A percentile compares a stretch with the other conserved stretches of the same genome.
These are phyloP conservation scores for Echites panduratus DNA, from an alignment of 257 asterid species.

Conservation along the genomic window DNA sequence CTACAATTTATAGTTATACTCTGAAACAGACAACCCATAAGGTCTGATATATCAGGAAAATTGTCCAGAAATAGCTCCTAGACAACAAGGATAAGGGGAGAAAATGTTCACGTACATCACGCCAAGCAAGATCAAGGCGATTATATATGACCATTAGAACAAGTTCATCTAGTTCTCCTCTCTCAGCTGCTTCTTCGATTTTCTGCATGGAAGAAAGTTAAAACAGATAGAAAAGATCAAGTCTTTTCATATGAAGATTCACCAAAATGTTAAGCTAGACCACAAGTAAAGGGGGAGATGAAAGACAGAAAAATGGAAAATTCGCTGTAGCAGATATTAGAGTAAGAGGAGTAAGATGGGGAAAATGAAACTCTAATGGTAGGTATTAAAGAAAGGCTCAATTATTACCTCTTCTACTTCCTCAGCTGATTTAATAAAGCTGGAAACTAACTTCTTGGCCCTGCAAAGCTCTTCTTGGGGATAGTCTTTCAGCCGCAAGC, in stretches of 20 bases:
- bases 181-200: slow-evolving; percentile 95
- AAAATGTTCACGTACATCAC: slow-evolving; percentile 61
- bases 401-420: slow-evolving; percentile 83
- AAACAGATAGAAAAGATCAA: slow-evolving; percentile 8
- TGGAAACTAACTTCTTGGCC: slow-evolving; percentile 83
- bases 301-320: not conserved
- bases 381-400: not conserved
- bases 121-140: slow-evolving; percentile 95
- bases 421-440: slow-evolving; percentile 86
- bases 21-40: not conserved
- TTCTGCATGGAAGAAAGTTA: slow-evolving; percentile 57
- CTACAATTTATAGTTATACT: not conserved
- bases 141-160: slow-evolving; percentile 85
- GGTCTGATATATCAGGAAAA: not conserved
- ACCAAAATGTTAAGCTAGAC: not conserved
- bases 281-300: not conserved
- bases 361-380: not conserved
- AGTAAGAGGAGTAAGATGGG: not conserved
- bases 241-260: not conserved
- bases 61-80: slow-evolving; percentile 5
- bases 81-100: not conserved
- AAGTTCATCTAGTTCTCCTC: slow-evolving; percentile 79
- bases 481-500: slow-evolving; percentile 50
- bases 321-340: not conserved
- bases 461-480: slow-evolving; percentile 64